Base-by-base conservation (phyloP, 495 filamentous ascomycete species). In the Hypomontagnella submonticulosa region DNA sequence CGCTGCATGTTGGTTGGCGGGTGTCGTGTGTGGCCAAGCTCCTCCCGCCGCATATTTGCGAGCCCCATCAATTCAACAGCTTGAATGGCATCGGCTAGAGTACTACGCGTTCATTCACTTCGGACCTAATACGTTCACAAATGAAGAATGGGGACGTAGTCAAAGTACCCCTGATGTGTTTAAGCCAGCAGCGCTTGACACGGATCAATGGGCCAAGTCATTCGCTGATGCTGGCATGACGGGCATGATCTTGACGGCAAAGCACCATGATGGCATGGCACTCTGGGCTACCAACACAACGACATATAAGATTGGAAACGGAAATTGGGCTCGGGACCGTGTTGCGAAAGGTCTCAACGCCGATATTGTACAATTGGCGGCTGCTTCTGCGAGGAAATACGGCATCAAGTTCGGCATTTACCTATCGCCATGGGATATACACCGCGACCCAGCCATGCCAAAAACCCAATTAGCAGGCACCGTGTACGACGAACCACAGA, bases 101-200 rank as follows among this genome's bases (percentile, higher is more conserved):
- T 72, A 67, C 49, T 72, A 72, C 18, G 70, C 70, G 11, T 72
- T 72, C 57, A 15, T 72, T 0, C 70, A 72, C 44, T 72, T 72
- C 32, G 70, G 70, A 0, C 70, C 70, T 8, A 72, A 72, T 42
- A 72, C 70, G 0, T 72, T 72, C 51, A 72, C 70, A 4, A 23
- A 67, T 30, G 70, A 72, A 40, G 70, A 72, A 66, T 69, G 70
- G 66, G 70, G 70, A 13, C 13, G 12, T 1, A 72, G 70, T 27
- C 70, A 72, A 51, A 66, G 61, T 9, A 46, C 55, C 0, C 70
- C 70, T 13, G 70, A 67, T 15, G 66, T 72, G 12, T 72, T 72
- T 34, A 57, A 38, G 10, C 70, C 70, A 10, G 55, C 70, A 0
- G 57, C 50, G 11, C 49, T 72, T 0, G 70, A 72, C 20, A 72